phyloP scores from a whole-genome alignment of 768 basidiomycete species.

The Trichaptum fuscoviolaceum region DNA sequence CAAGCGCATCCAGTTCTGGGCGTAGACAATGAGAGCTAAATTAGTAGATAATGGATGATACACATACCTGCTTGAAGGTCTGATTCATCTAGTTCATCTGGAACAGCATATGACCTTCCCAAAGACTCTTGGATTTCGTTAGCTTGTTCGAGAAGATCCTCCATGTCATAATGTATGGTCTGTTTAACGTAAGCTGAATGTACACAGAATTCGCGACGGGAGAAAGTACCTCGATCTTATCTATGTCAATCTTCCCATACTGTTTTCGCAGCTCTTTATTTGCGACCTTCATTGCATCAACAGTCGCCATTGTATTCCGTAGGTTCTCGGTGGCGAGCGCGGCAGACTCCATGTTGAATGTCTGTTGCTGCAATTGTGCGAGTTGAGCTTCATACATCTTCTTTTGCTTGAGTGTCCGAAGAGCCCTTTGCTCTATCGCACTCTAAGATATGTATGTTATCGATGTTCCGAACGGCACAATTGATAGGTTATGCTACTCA shows the following conservation, averaged over 20 bases:
- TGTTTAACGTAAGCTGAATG: constrained; percentile 25
- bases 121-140: constrained; percentile 97
- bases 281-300: constrained; percentile 92
- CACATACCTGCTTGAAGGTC: constrained; percentile 89
- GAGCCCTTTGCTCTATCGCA: constrained; percentile 91
- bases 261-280: constrained; percentile 97
- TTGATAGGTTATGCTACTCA: constrained; percentile 25
- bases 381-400: constrained; percentile 94
- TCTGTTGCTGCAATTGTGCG: constrained; percentile 86
- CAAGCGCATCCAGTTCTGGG: constrained; percentile 88
- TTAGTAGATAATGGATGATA: not conserved
- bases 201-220: not conserved
- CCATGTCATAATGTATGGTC: constrained; percentile 98
- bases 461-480: constrained; percentile 3
- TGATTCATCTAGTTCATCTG: constrained; percentile 96
- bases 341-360: constrained; percentile 98
- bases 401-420: constrained; percentile 92
- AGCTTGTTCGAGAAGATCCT: constrained; percentile 92
- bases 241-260: constrained; percentile 95
- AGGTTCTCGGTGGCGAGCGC: constrained; percentile 95
- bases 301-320: constrained; percentile 97
- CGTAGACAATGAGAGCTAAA: not conserved
- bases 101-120: constrained; percentile 90
- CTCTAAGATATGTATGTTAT: constrained; percentile 37
- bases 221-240: constrained; percentile 85